Conservation (phyloP, 2,329 filamentous ascomycete species). For the Aspergillus hortae region DNA sequence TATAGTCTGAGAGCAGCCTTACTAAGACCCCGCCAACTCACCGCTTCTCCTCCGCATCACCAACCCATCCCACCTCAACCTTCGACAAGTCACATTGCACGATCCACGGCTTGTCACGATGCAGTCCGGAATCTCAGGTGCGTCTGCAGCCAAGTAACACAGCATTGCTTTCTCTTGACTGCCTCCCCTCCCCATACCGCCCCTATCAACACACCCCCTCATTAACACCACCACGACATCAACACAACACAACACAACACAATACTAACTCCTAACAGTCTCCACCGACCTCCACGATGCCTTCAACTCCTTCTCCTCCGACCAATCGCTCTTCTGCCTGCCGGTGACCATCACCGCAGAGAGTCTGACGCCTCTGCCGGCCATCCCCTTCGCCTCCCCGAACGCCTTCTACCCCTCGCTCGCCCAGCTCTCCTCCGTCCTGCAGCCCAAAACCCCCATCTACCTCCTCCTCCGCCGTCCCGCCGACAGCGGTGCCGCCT, state of each 20-base stretch:
- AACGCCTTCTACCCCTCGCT: slow-evolving; percentile 52
- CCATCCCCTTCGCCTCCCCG: slow-evolving; percentile 38
- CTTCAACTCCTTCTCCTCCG: slow-evolving; percentile 42
- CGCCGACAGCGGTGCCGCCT: slow-evolving; percentile 12
- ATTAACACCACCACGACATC: neutral
- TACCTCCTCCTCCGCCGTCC: slow-evolving; percentile 60
- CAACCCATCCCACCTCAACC: slow-evolving; percentile 5
- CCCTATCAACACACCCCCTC: slow-evolving; percentile 1
- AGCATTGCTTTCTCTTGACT: neutral
- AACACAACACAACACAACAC: neutral
- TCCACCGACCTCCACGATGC: slow-evolving; percentile 46
- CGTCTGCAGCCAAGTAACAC: neutral
- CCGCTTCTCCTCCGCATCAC: slow-evolving; percentile 23
- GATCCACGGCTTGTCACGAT: slow-evolving; percentile 28
- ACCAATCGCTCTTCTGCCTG: slow-evolving; percentile 42
- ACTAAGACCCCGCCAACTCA: slow-evolving; percentile 15
- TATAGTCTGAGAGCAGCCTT: neutral
- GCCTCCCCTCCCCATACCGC: neutral
- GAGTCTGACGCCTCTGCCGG: slow-evolving; percentile 37
- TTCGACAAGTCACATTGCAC: slow-evolving; percentile 8
- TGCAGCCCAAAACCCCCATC: slow-evolving; percentile 54
- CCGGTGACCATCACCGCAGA: slow-evolving; percentile 46
- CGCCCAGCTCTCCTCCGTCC: slow-evolving; percentile 46
- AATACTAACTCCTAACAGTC: slow-evolving; percentile 24
- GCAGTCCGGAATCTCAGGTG: slow-evolving; percentile 50